Conservation (phyloP, 1,284 basidiomycete species). For the Leucoagaricus sp. region DNA sequence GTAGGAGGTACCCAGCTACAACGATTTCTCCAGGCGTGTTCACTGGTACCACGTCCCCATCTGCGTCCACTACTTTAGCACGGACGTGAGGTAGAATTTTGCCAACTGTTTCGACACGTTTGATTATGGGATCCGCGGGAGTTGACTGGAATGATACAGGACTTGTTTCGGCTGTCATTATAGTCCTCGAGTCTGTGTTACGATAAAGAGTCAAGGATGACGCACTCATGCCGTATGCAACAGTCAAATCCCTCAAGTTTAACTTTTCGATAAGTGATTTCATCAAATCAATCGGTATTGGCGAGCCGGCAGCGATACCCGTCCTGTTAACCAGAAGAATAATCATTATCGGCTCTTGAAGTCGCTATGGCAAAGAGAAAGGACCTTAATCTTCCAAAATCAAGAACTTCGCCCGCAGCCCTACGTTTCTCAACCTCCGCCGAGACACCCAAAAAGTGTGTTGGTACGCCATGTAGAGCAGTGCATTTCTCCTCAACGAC, state of each 20-base stretch:
- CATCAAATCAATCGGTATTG: slow-evolving; percentile 82
- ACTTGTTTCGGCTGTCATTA: slow-evolving; percentile 36
- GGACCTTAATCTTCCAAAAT: slow-evolving; percentile 60
- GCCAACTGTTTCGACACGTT: slow-evolving; percentile 82
- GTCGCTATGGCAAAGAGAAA: slow-evolving; percentile 25
- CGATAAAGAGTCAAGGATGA: slow-evolving; percentile 17
- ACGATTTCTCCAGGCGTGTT: slow-evolving; percentile 74
- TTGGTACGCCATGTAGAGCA: slow-evolving; percentile 82
- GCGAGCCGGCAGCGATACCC: slow-evolving; percentile 79
- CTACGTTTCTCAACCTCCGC: slow-evolving; percentile 61
- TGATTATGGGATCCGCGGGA: slow-evolving; percentile 64
- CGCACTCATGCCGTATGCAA: slow-evolving; percentile 84
- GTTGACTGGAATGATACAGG: slow-evolving; percentile 83
- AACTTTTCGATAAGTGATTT: slow-evolving; percentile 64
- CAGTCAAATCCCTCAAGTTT: slow-evolving; percentile 71
- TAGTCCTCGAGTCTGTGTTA: not conserved
- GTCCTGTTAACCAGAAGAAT: slow-evolving; percentile 46
- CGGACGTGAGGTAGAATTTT: slow-evolving; percentile 74
- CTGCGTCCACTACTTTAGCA: slow-evolving; percentile 67
- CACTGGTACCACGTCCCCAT: slow-evolving; percentile 66
- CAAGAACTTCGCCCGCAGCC: slow-evolving; percentile 43
- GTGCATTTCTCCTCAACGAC: slow-evolving; percentile 70
- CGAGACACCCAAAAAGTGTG: slow-evolving; percentile 79
- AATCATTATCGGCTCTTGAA: not conserved
- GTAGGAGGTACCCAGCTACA: slow-evolving; percentile 74